Evolutionary conservation across 225 moss, liverwort and hornwort genomes (phyloP), one percentile per base, ranked within the genome.

Genomic region (Asterella californica): DNA sequence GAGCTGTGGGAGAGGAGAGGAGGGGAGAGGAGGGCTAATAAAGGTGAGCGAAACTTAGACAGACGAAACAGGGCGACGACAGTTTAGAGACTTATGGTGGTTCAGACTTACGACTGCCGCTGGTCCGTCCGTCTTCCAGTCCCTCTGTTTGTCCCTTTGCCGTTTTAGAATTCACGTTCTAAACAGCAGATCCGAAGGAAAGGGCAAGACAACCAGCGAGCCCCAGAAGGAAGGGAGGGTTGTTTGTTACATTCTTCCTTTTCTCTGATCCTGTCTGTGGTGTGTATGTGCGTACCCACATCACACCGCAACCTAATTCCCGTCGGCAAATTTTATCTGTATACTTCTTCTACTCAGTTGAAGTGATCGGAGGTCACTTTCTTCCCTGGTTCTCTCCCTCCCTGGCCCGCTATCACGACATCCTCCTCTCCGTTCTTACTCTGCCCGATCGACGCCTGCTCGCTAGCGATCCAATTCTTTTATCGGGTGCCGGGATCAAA

Each of bases 181-280:
- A 74, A 74, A 74, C 50, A 74, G 33, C 71, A 67, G 71, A 71
- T 53, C 52, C 74, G 53, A 29, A 74, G 49, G 74, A 53, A 50
- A 18, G 25, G 53, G 74, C 32, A 15, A 52, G 12, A 7, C n/a
- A 46, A 45, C 15, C 17, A n/a, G 25, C 11, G 64, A 70, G 70
- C 68, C 15, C 53, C 53, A 45, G 70, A 70, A 36, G 21, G 18
- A 8, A 48, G 48, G 10, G 10, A 42, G 42, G 33, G 42, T 65
- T 18, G 71, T 47, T 47, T 34, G 46, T n/a, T 62, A 62, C 61
- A 18, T 24, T 22, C 21, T 29, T 62, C 25, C 61, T 62, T 18
- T 48, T 27, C 14, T 48, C 38, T 46, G 12, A 25, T 24, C 19
- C 9, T 11, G 1, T 36, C 4, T 67, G 66, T 34, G 37, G 3